phyloP scores from a whole-genome alignment of 768 basidiomycete species.

The Termitomyces sp. region DNA sequence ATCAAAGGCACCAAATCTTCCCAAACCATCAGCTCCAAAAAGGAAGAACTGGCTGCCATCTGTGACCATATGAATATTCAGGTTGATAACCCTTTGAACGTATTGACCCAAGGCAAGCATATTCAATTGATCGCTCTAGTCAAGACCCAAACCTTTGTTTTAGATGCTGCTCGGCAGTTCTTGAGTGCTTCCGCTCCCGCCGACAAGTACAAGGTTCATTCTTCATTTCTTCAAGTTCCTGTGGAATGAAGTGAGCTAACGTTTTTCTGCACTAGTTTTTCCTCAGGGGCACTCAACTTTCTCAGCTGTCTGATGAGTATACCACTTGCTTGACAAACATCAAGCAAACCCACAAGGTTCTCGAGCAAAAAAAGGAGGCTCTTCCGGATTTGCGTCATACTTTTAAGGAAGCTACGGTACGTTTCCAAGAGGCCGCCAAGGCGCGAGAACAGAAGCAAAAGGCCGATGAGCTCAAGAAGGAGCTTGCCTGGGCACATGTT shows the following conservation, averaged over 20 bases:
- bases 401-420: constrained; percentile 49
- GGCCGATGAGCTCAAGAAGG: constrained; percentile 66
- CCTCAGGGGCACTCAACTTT: constrained; percentile 87
- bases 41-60: constrained; percentile 82
- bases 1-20: constrained; percentile 56
- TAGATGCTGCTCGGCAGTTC: constrained; percentile 76
- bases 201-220: constrained; percentile 81
- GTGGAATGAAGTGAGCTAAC: not conserved
- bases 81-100: constrained; percentile 94
- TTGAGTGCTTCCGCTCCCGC: constrained; percentile 72
- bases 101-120: constrained; percentile 84
- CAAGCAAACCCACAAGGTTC: constrained; percentile 56
- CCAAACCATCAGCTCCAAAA: constrained; percentile 57
- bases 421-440: constrained; percentile 69
- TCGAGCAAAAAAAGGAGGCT: constrained; percentile 67
- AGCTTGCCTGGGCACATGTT: constrained; percentile 88
- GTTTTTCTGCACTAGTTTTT: constrained; percentile 62
- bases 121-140: not conserved
- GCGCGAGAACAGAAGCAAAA: constrained; percentile 67
- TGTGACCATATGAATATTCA: constrained; percentile 96
- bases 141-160: constrained; percentile 9
- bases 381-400: constrained; percentile 69
- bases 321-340: constrained; percentile 71
- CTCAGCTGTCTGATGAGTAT: constrained; percentile 86
- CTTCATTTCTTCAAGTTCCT: not conserved